Base-by-base conservation (phyloP, 495 filamentous ascomycete genomes). In the Chaetomium fimeti region DNA sequence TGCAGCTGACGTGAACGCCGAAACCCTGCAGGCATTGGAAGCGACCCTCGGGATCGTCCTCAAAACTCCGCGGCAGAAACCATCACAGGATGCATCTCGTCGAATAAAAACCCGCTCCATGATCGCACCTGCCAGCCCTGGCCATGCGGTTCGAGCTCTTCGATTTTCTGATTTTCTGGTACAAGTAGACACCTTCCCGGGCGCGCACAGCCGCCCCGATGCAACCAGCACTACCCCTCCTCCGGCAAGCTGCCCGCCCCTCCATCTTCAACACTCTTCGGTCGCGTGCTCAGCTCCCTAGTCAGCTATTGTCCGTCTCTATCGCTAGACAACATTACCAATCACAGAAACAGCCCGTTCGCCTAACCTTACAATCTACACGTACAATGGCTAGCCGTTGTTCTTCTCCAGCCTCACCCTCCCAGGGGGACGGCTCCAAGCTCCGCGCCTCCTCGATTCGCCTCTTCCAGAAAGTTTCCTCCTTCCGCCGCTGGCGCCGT, bases 391-490 rank as follows among this genome's bases (percentile, higher is more conserved):
- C 73, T 28, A 69, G 74, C 24, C 28, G 61, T 51, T 69, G 55
- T 38, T 60, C 59, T 18, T 57, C 59, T n/a, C n/a, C 27, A 6
- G 13, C 29, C 24, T 57, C 54, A 1, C 13, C 38, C 20, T 57
- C 55, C 4, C 18, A n/a, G 4, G 29, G 27, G 20, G 18, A 38
- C 61, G 54, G 53, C 36, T 36, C 43, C 42, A 78, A 75, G 24
- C 78, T 85, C 66, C 82, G 82, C 0, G 75, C 77, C 36, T 78
- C 82, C n/a, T 75, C 80, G 6, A 85, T 93, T 70, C 85, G 89
- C 74, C 78, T 96, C 69, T 87, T 94, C 76, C 88, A 87, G 65
- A 86, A 89, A 68, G 84, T 93, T 62, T 76, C 87, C 22, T 76
- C 81, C 2, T 81, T 97, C 42, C 91, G 92, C 54, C 74, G 84